Base-by-base conservation (phyloP, 2,329 filamentous ascomycete genomes). In the Neofusicoccum ribis region DNA sequence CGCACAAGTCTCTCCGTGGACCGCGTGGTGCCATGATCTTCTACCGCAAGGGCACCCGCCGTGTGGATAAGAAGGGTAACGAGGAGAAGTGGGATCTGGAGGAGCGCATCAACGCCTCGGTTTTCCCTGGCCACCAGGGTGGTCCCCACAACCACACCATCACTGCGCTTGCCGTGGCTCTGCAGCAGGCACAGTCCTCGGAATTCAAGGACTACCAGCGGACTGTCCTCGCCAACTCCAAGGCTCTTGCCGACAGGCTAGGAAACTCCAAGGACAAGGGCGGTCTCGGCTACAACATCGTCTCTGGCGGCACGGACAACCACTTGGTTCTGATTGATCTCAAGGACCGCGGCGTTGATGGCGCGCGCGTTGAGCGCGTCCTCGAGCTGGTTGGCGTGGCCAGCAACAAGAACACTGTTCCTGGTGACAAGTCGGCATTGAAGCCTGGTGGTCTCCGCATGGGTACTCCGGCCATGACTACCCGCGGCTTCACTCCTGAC, bases 21-120 rank as follows among this genome's bases (percentile, higher is more conserved):
- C 95, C 95, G 67, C 92, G 95, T 79, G 95, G 95, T 76, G 95
- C 95, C 78, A 99, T 99, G 95, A 99, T 99, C 83, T 99, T 99
- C 88, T 99, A 93, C 89, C 92, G 95, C 81, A 97, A 96, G 85
- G 95, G 95, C 69, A 89, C 97, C 68, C 91, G 94, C 75, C 92
- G 90, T 74, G 90, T 90, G 63, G 92, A 98, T 77, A 84, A 91
- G 81, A 97, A 97, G 87, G 89, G 91, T 67, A 93, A 93, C 74
- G 94, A 97, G 83, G 87, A 94, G 84, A 84, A 93, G 73, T 99
- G 97, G 79, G 93, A 99, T 75, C 88, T 99, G 39, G 95, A 99
- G 85, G 88, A 89, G 72, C 91, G 93, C 65, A 99, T 99, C 85
- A 99, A 99, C 85, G 93, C 96, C 80, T 98, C 95, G 65, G 95